Percentiles rank a stretch among this genome's conserved stretches.
These are phyloP conservation scores for Amanita fuliginea DNA, from an alignment of 768 basidiomycete genomes.

Conservation along the genomic window DNA sequence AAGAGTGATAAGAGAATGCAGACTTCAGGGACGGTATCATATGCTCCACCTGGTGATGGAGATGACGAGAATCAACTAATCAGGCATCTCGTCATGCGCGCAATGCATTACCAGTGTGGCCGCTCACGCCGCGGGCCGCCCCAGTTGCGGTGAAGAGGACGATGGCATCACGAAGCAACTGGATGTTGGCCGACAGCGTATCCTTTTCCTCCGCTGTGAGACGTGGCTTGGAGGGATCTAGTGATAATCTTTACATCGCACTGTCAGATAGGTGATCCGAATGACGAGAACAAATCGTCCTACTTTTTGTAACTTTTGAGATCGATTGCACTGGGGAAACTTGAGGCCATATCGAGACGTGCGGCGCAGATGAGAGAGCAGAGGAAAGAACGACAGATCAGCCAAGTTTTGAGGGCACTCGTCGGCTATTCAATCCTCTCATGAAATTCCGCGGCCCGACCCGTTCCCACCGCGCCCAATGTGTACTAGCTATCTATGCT, in stretches of 20 bases:
- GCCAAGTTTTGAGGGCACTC: neutral
- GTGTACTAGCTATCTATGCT: neutral
- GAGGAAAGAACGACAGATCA: neutral
- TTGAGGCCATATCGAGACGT: slow-evolving; percentile 19
- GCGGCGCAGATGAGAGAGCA: slow-evolving; percentile 12
- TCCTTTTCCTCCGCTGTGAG: slow-evolving; percentile 54
- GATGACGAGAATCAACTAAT: slow-evolving; percentile 4
- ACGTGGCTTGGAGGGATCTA: slow-evolving; percentile 59
- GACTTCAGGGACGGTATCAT: slow-evolving; percentile 77
- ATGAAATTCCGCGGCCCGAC: neutral
- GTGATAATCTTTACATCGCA: slow-evolving; percentile 37
- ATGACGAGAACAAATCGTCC: slow-evolving; percentile 3
- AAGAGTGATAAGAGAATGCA: slow-evolving; percentile 70
- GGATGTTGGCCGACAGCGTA: slow-evolving; percentile 56
- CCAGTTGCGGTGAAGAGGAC: slow-evolving; percentile 82
- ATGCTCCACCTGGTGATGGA: slow-evolving; percentile 39
- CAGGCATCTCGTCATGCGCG: neutral
- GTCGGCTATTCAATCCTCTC: neutral
- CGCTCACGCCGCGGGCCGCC: slow-evolving; percentile 76
- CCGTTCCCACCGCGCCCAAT: neutral
- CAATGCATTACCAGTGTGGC: slow-evolving; percentile 60
- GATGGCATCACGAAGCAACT: slow-evolving; percentile 75
- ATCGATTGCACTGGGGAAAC: slow-evolving; percentile 57
- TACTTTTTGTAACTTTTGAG: slow-evolving; percentile 70
- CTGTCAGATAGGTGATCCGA: slow-evolving; percentile 1